Base-by-base conservation (phyloP, 169 alveolate genomes). In the Eimeria tenella region DNA sequence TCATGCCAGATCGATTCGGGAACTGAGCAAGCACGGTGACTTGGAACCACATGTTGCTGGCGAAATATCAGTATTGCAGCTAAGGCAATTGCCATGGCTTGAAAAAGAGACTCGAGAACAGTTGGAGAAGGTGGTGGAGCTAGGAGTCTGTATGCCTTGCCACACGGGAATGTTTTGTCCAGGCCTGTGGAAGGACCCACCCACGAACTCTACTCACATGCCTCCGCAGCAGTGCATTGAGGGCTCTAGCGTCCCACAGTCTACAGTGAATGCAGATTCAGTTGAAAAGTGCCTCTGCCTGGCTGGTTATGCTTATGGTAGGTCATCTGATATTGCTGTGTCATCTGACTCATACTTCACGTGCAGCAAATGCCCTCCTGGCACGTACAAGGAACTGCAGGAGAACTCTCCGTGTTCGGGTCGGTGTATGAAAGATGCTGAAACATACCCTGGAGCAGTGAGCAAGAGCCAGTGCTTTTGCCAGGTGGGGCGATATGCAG, bases 401-500 rank as follows among this genome's bases (percentile, higher is more conserved):
- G 96, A 94, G 31, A 94, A 94, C 75, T 55, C 96, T 1, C 96
- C 96, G 5, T 94, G 96, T 53, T 60, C 96, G 8, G 96, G 96
- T 21, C 74, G 93, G 23, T 94, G 96, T 56, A 94, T 94, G 94
- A 74, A 82, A 23, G 93, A 82, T 60, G 94, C 96, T n/a, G 93
- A 87, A 65, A 89, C 94, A 68, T 63, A 86, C n/a, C 94, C 92
- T 21, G 96, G 96, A n/a, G 94, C 96, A 15, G 90, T 94, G 56
- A 63, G 88, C 73, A 89, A 87, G 88, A 73, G 71, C 87, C 96
- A 94, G 90, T 94, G 96, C 65, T 94, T 94, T 58, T 94, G 96
- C 71, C 86, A 94, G 70, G 93, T 94, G 55, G 96, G 96, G 21
- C 81, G 89, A 52, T 94, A 94, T 70, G 93, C 93, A 11, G 88